These are phyloP conservation scores for Lecanoromycetidae sp. DNA, from an alignment of 2,329 filamentous ascomycete genomes.

Conservation along the genomic window DNA sequence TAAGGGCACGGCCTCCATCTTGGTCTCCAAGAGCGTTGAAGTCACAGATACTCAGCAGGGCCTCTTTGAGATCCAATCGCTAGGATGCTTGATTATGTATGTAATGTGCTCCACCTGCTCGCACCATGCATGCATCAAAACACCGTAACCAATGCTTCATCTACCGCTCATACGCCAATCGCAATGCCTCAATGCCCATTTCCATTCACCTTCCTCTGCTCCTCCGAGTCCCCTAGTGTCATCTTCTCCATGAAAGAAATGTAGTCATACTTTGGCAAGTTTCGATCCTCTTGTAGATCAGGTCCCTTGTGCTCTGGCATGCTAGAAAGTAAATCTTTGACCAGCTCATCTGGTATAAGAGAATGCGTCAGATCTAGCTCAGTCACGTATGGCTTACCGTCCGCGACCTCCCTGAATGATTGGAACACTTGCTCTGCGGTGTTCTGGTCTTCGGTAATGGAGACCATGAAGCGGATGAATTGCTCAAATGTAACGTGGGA, in stretches of 20 bases:
- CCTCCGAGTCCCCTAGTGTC: constrained; percentile 25
- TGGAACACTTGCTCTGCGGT: constrained; percentile 98
- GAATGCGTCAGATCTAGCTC: constrained; percentile 93
- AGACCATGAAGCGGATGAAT: constrained; percentile 98
- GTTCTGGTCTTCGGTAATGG: constrained; percentile 97
- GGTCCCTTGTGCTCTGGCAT: constrained; percentile 78
- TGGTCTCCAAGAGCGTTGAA: too few species aligned
- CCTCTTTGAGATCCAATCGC: too few species aligned
- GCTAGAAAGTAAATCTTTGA: constrained; percentile 76
- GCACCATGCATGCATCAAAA: neutral
- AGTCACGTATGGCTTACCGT: constrained; percentile 97
- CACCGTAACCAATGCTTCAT: neutral
- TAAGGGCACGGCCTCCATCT: too few species aligned
- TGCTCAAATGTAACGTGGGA: constrained; percentile 89
- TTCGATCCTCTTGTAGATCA: constrained; percentile 73
- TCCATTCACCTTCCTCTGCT: neutral
- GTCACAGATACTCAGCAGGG: too few species aligned
- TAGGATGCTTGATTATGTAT: too few species aligned
- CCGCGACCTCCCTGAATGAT: constrained; percentile 91
- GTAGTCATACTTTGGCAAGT: constrained; percentile 85
- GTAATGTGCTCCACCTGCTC: too few species aligned
- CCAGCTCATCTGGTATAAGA: constrained; percentile 91
- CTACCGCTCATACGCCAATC: neutral
- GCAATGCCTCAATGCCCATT: neutral
- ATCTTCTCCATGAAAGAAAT: constrained; percentile 92